Percentiles rank a stretch among this genome's conserved stretches.
These are phyloP conservation scores for Hordeum pubiflorum DNA, from an alignment of 202 grass and related monocot species.

Conservation along the genomic window DNA sequence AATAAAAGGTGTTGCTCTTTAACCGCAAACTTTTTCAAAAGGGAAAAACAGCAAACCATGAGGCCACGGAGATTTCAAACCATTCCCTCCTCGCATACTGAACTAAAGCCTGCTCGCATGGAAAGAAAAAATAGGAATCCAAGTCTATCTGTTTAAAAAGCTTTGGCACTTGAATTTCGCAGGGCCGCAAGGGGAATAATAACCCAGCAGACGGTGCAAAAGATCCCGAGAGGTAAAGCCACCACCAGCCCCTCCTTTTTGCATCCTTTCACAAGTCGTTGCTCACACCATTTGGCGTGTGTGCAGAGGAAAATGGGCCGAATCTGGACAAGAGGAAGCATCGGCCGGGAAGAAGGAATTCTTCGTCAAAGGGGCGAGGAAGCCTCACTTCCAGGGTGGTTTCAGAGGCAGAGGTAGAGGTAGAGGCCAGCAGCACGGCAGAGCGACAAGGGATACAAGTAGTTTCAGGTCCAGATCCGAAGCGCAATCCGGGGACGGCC, in stretches of 20 bases:
- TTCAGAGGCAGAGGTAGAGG: slow-evolving; percentile 2
- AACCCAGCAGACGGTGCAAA: slow-evolving; percentile 3
- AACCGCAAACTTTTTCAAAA: not conserved
- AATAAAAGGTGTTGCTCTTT: not conserved
- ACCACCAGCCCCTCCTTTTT: not conserved
- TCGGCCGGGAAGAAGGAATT: slow-evolving; percentile 31
- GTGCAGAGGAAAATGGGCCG: slow-evolving; percentile 41
- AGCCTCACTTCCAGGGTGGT: not conserved
- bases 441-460: not conserved
- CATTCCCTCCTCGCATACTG: not conserved
- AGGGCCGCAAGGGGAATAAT: slow-evolving; percentile 43
- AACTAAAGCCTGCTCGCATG: not conserved
- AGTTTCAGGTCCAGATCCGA: slow-evolving; percentile 16
- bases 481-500: slow-evolving; percentile 10
- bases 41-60: not conserved
- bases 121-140: not conserved
- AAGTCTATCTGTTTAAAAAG: not conserved
- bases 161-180: slow-evolving; percentile 10
- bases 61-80: not conserved
- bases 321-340: slow-evolving; percentile 18
- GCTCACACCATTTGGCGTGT: not conserved
- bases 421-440: not conserved
- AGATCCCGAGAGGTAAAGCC: slow-evolving; percentile 32
- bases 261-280: not conserved
- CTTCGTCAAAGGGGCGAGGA: slow-evolving; percentile 15